Percentiles rank a stretch among this genome's conserved stretches.
Evolutionary conservation across 163 green algal genomes (phyloP).

Genomic region (Smithsoniella earleae): DNA sequence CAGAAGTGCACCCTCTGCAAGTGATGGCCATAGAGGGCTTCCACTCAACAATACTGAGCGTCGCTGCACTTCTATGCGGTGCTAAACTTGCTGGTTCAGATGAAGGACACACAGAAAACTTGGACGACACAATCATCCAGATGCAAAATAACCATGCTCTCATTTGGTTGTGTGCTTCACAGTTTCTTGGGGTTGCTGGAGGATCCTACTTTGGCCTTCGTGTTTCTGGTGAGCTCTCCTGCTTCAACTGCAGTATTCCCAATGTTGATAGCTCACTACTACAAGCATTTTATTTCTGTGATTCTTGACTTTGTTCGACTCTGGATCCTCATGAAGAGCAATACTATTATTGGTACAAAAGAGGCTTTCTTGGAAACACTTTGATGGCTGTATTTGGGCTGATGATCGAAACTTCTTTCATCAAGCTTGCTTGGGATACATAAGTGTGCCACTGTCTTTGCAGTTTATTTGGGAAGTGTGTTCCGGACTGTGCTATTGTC

Average conservation of each 20-base stretch:
- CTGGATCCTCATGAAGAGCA: too few species aligned
- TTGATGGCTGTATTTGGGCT: too few species aligned
- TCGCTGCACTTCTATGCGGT: not conserved
- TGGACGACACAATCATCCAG: not conserved
- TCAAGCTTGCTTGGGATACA: too few species aligned
- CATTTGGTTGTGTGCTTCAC: not conserved
- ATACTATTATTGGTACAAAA: too few species aligned
- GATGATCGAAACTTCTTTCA: too few species aligned
- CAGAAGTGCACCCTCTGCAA: not conserved
- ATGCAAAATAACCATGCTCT: not conserved
- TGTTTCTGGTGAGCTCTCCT: not conserved
- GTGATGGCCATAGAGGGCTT: not conserved
- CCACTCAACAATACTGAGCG: not conserved
- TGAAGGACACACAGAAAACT: not conserved
- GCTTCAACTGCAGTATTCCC: too few species aligned
- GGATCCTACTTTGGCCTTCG: not conserved
- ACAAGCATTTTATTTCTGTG: too few species aligned
- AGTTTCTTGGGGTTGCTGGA: not conserved
- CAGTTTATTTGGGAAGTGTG: not conserved
- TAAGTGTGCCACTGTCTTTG: too few species aligned
- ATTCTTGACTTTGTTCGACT: too few species aligned
- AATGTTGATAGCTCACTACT: too few species aligned
- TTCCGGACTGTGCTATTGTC: constrained; percentile 14
- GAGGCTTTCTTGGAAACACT: too few species aligned
- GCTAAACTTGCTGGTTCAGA: not conserved